Percentiles rank a stretch among this genome's conserved stretches.
These are phyloP conservation scores for Lipomyces anomalus DNA, from an alignment of 805 yeast species.

Conservation along the genomic window DNA sequence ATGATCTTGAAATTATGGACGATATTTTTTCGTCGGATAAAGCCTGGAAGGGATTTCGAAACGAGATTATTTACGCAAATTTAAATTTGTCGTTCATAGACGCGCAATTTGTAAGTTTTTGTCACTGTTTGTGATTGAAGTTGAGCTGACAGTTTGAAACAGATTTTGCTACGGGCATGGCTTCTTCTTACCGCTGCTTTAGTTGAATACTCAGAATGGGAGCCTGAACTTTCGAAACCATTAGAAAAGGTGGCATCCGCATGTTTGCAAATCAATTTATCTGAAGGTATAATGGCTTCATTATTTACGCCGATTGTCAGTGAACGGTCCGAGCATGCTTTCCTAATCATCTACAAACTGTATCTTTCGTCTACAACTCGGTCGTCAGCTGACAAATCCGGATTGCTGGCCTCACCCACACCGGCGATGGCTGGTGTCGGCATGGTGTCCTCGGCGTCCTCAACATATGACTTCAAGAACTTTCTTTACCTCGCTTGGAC, in stretches of 20 bases:
- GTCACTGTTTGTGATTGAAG: neutral
- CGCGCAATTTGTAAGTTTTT: constrained; percentile 46
- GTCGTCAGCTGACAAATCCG: neutral
- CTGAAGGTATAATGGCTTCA: constrained; percentile 48
- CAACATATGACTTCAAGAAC: constrained; percentile 30
- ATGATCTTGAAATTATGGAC: constrained; percentile 60
- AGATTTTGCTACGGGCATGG: constrained; percentile 58
- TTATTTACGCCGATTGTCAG: constrained; percentile 48
- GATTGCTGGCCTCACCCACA: constrained; percentile 24
- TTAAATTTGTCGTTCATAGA: constrained; percentile 56
- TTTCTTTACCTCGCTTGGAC: constrained; percentile 32
- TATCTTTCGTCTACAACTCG: no score
- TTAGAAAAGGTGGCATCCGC: constrained; percentile 37
- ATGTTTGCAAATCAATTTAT: constrained; percentile 47
- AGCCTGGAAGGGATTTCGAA: constrained; percentile 46
- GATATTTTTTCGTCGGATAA: constrained; percentile 43
- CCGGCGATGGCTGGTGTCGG: constrained; percentile 26
- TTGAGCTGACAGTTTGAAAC: neutral
- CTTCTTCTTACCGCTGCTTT: constrained; percentile 69
- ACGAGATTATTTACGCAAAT: constrained; percentile 52
- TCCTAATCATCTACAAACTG: constrained; percentile 39
- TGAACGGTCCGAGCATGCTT: constrained; percentile 61
- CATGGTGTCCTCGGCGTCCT: constrained; percentile 31
- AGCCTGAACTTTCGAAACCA: constrained; percentile 9
- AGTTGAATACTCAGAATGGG: constrained; percentile 36